Percentiles rank a stretch among this genome's conserved stretches.
Evolutionary conservation across 371 early-diverging fungal genomes (phyloP).

Genomic region (Mycotypha africana): DNA sequence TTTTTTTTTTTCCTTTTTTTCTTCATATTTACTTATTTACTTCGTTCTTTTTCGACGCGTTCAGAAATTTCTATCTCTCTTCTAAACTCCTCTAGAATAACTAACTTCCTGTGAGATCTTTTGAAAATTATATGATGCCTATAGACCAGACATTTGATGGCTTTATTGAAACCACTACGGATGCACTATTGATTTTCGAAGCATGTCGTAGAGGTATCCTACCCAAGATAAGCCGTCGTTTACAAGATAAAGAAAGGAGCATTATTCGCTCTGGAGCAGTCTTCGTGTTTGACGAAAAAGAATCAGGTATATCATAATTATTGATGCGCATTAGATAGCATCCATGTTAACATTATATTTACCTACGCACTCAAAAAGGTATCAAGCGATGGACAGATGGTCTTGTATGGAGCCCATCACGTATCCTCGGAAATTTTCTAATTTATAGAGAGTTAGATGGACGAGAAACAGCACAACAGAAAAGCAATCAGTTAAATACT

Average conservation of each 20-base stretch:
- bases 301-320: conserved; percentile 36
- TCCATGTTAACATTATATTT: not conserved
- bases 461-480: conserved; percentile 19
- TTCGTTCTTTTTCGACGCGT: too few species aligned
- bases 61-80: too few species aligned
- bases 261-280: conserved; percentile 61
- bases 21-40: too few species aligned
- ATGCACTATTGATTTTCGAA: conserved; percentile 66
- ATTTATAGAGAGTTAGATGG: conserved; percentile 73
- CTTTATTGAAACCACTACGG: conserved; percentile 53
- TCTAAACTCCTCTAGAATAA: too few species aligned
- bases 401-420: conserved; percentile 78
- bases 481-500: too few species aligned
- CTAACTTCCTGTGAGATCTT: too few species aligned
- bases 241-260: conserved; percentile 58
- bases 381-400: conserved; percentile 91
- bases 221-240: conserved; percentile 55
- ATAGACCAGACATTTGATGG: conserved; percentile 47
- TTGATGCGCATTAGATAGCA: not conserved
- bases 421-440: conserved; percentile 74
- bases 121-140: conserved; percentile 14
- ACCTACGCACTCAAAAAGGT: conserved; percentile 46
- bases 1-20: too few species aligned
- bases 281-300: conserved; percentile 69
- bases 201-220: conserved; percentile 58